phyloP scores from a whole-genome alignment of 257 asterid genomes.

The Fraxinus americana region DNA sequence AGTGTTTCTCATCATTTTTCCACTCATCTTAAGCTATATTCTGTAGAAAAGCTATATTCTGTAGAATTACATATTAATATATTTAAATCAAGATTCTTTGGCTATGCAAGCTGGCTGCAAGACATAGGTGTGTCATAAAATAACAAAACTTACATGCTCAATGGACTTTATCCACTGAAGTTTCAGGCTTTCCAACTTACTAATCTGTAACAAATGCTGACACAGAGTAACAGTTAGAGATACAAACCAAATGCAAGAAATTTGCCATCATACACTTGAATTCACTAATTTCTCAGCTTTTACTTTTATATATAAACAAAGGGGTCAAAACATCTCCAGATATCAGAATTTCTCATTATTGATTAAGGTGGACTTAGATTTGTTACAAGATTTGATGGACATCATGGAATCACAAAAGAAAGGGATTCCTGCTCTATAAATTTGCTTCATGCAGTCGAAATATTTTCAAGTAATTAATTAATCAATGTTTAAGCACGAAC shows the following conservation, averaged over 20 bases:
- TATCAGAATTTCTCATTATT: conserved; percentile 5
- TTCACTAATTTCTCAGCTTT: background rate
- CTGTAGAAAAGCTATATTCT: background rate
- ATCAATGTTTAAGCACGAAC: background rate
- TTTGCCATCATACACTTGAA: background rate
- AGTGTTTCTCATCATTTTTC: background rate
- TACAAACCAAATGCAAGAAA: conserved; percentile 16
- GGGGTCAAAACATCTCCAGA: conserved; percentile 6
- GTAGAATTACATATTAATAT: background rate
- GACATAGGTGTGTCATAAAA: conserved; percentile 1
- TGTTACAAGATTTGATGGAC: conserved; percentile 14
- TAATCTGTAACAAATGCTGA: conserved; percentile 68
- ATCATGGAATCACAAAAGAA: conserved; percentile 10
- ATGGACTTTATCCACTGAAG: conserved; percentile 85
- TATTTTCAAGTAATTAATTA: background rate
- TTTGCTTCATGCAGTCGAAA: background rate
- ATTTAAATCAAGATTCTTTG: conserved; percentile 1
- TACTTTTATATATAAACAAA: conserved; percentile 13
- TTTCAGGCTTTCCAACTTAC: conserved; percentile 74
- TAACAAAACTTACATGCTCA: conserved; percentile 63
- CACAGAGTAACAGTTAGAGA: conserved; percentile 31
- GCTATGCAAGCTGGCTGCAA: conserved; percentile 1
- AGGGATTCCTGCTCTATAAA: background rate
- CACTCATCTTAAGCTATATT: background rate
- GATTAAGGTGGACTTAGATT: background rate